These are phyloP conservation scores for Lathyrus aphaca DNA, from an alignment of 306 rosid species.

Conservation along the genomic window DNA sequence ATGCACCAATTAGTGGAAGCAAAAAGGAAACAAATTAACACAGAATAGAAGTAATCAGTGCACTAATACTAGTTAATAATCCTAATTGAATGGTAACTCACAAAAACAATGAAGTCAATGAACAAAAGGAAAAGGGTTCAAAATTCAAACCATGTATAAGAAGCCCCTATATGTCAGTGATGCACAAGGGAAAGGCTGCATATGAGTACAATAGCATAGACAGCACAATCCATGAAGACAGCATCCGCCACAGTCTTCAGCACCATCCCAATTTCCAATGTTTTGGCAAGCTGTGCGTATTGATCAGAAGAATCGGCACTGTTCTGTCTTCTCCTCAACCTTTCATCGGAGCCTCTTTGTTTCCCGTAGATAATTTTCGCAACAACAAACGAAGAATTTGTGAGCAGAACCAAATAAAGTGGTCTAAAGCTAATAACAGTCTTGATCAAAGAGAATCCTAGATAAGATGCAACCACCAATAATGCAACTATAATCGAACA, in stretches of 20 bases:
- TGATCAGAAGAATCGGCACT: neutral
- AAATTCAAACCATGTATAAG: conserved; percentile 18
- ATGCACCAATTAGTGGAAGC: neutral
- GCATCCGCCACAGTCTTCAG: conserved; percentile 62
- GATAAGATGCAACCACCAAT: conserved; percentile 53
- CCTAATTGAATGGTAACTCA: neutral
- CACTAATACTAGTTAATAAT: conserved; percentile 1
- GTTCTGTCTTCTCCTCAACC: conserved; percentile 29
- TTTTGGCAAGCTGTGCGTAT: conserved; percentile 53
- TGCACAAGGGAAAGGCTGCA: conserved; percentile 62
- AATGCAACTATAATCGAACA: conserved; percentile 60
- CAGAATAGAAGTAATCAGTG: conserved; percentile 6
- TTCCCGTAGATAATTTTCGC: conserved; percentile 48
- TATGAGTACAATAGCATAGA: conserved; percentile 62
- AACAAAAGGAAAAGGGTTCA: neutral
- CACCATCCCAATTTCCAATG: conserved; percentile 56
- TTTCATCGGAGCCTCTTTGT: conserved; percentile 38
- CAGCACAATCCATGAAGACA: conserved; percentile 70
- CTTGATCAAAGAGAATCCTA: conserved; percentile 54
- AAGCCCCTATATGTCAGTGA: conserved; percentile 27
- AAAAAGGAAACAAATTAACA: neutral
- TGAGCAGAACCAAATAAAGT: conserved; percentile 63
- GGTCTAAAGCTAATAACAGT: conserved; percentile 59
- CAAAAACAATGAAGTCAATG: too few species aligned
- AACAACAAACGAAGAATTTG: conserved; percentile 63